A percentile compares a stretch with the other conserved stretches of the same genome.
Conservation (phyloP, 257 asterid species). For the Forsythia suspensa region DNA sequence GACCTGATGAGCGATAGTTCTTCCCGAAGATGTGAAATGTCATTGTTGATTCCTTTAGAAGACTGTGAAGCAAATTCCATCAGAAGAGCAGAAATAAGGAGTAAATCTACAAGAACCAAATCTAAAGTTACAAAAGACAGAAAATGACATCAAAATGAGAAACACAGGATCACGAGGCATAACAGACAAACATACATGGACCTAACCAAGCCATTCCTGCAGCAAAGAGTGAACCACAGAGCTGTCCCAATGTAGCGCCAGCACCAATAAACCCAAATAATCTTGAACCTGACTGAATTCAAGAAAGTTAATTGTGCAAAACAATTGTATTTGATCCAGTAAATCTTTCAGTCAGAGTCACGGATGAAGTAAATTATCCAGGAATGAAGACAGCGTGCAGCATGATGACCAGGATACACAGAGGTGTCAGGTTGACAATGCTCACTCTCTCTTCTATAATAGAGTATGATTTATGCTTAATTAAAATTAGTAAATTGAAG, state of each 20-base stretch:
- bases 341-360: background rate
- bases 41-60: slow-evolving; percentile 72
- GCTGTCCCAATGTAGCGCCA: slow-evolving; percentile 99
- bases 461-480: slow-evolving; percentile 2
- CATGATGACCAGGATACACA: background rate
- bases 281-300: slow-evolving; percentile 99
- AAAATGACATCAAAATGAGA: background rate
- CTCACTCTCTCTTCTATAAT: slow-evolving; percentile 7
- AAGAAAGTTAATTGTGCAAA: slow-evolving; percentile 41
- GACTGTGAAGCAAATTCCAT: slow-evolving; percentile 94
- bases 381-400: background rate
- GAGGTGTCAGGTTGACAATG: background rate
- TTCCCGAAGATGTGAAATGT: slow-evolving; percentile 53
- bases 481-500: slow-evolving; percentile 5
- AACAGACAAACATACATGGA: slow-evolving; percentile 66
- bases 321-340: background rate
- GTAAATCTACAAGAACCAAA: slow-evolving; percentile 63
- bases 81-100: slow-evolving; percentile 88
- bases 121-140: slow-evolving; percentile 21
- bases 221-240: slow-evolving; percentile 93
- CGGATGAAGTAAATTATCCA: background rate
- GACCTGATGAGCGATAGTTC: slow-evolving; percentile 78
- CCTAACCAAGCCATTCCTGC: slow-evolving; percentile 97
- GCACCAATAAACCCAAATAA: slow-evolving; percentile 99
- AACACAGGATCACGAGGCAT: background rate